Evolutionary conservation across 2,329 filamentous ascomycete genomes (phyloP), one percentile per base, ranked within the genome.

Genomic region (Canariomyces notabilis): DNA sequence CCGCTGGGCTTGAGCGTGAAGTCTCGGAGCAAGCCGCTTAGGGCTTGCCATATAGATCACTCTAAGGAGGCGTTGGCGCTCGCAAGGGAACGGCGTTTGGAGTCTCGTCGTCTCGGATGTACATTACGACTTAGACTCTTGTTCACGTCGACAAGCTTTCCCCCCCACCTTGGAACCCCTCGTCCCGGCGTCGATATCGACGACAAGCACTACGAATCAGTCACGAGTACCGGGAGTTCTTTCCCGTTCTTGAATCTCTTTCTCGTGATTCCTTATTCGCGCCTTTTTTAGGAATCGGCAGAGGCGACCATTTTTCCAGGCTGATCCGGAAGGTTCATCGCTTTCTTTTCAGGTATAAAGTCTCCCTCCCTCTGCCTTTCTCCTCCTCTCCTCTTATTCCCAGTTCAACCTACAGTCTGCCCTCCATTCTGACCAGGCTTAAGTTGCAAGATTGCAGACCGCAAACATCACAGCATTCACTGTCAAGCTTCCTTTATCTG

Each of bases 1-100:
- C 74, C 41, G 73, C 79, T 37, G 81, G 80, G 1, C 80, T 83
- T 73, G 67, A 49, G 19, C 49, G 45, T 20, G 22, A 15, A 4
- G 16, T 18, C n/a, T 19, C 31, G 19, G 20, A 16, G 21, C 5
- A 18, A 1, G 20, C 11, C 21, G 20, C 29, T 40, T 42, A 32
- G 22, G 31, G 32, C 35, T 42, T 18, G 14, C 19, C 37, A 47
- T 38, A 34, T 52, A 21, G 9, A 14, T 29, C 16, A 20, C 31
- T 21, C 32, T 37, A 11, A 7, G 12, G 16, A 18, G 29, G 20
- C 7, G 31, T 16, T 36, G 5, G n/a, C n/a, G n/a, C n/a, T n/a
- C n/a, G n/a, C n/a, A n/a, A n/a, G n/a, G 7, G 18, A 7, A 19
- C 7, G 21, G 18, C 14, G 8, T 47, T 38, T 31, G 12, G 32